Percentiles rank a stretch among this genome's conserved stretches.
These are phyloP conservation scores for Quambalaria eucalypti DNA, from an alignment of 1,284 basidiomycete species.

Conservation along the genomic window DNA sequence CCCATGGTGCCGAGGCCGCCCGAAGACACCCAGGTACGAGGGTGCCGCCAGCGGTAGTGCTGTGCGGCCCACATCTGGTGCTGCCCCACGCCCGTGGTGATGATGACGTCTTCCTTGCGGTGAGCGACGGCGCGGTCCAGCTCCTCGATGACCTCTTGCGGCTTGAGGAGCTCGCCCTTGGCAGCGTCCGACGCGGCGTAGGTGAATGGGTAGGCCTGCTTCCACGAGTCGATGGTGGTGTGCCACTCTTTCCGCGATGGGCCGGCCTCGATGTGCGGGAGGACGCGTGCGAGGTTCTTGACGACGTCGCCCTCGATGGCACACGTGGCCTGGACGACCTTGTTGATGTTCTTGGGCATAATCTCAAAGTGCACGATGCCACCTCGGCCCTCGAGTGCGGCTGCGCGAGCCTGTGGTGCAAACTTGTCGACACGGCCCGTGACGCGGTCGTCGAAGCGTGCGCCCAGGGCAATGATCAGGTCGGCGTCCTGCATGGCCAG, in stretches of 20 bases:
- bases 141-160: conserved; percentile 91
- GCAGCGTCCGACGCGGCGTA: conserved; percentile 60
- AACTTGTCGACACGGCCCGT: conserved; percentile 85
- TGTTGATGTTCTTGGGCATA: conserved; percentile 97
- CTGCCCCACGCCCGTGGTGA: conserved; percentile 92
- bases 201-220: conserved; percentile 79
- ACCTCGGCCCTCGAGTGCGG: conserved; percentile 74
- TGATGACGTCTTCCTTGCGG: conserved; percentile 75
- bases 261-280: conserved; percentile 55
- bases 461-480: conserved; percentile 92
- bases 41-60: conserved; percentile 79
- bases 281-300: conserved; percentile 67
- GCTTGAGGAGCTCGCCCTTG: conserved; percentile 69
- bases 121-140: conserved; percentile 60
- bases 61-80: conserved; percentile 99
- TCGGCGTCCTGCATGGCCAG: conserved; percentile 94
- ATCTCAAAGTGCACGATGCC: conserved; percentile 99
- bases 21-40: conserved; percentile 84
- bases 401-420: conserved; percentile 78
- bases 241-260: conserved; percentile 61
- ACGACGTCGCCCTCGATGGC: conserved; percentile 90
- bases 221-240: conserved; percentile 66
- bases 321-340: conserved; percentile 88
- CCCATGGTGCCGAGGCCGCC: conserved; percentile 93
- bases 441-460: conserved; percentile 93